These are phyloP conservation scores for Gastrolobium villosum DNA, from an alignment of 306 rosid genomes.

Conservation along the genomic window DNA sequence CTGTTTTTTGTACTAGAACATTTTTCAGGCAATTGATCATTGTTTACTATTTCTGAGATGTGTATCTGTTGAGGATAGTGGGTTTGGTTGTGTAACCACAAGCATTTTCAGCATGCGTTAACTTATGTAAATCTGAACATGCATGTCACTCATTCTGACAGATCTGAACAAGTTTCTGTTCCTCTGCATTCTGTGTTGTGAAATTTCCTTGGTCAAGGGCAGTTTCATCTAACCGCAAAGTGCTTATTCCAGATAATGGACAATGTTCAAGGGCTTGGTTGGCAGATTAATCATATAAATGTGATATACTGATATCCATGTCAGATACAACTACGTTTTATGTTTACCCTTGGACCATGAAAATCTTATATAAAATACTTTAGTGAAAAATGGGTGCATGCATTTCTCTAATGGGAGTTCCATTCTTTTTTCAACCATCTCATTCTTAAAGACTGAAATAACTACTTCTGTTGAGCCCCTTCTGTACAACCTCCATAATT, in stretches of 20 bases:
- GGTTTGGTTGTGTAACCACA: not conserved
- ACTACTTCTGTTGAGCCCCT: conserved; percentile 1
- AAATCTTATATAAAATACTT: conserved; percentile 7
- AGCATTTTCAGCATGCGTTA: conserved; percentile 18
- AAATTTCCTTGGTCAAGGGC: not conserved
- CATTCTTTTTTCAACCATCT: conserved; percentile 20
- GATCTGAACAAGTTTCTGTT: conserved; percentile 6
- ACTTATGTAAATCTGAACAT: not conserved
- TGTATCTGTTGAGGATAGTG: conserved; percentile 20
- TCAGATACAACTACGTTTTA: not conserved
- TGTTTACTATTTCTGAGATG: conserved; percentile 7
- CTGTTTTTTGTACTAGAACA: conserved; percentile 8
- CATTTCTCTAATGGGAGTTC: conserved; percentile 12
- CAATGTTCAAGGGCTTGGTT: not conserved
- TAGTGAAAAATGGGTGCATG: not conserved
- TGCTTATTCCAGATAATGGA: conserved; percentile 1
- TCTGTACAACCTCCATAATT: not conserved
- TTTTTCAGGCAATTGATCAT: conserved; percentile 9
- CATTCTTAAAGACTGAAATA: not conserved
- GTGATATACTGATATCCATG: not conserved
- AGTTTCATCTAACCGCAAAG: conserved; percentile 11
- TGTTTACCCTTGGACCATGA: conserved; percentile 12
- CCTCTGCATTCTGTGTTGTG: not conserved
- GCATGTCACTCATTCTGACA: not conserved
- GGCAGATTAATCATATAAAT: conserved; percentile 1